These are phyloP conservation scores for Datisca glomerata DNA, from an alignment of 306 rosid genomes.

Conservation along the genomic window DNA sequence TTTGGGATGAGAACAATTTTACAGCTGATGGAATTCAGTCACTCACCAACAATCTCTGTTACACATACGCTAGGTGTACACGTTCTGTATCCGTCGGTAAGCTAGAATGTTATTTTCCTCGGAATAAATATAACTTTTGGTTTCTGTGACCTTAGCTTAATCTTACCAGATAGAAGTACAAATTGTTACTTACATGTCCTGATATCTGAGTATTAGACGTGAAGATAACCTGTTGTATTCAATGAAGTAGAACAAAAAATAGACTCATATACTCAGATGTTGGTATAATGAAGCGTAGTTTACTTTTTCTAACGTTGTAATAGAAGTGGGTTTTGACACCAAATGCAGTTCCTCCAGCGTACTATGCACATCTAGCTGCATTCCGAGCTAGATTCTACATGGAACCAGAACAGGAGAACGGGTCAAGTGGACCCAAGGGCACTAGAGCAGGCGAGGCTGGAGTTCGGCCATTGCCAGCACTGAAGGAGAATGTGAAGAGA, in stretches of 20 bases:
- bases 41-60: slow-evolving; percentile 77
- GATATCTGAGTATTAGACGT: no score
- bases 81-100: slow-evolving; percentile 90
- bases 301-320: no score
- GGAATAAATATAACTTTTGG: no score
- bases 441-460: slow-evolving; percentile 50
- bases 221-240: no score
- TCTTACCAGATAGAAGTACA: no score
- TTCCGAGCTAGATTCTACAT: slow-evolving; percentile 88
- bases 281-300: no score
- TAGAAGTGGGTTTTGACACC: no score
- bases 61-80: slow-evolving; percentile 87
- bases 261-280: no score
- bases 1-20: slow-evolving; percentile 93
- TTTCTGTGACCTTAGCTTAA: no score
- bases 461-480: slow-evolving; percentile 84
- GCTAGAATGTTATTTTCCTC: slow-evolving; percentile 14
- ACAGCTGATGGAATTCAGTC: slow-evolving; percentile 87
- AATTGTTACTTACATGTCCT: no score
- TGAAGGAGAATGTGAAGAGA: slow-evolving; percentile 93
- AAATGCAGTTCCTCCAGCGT: slow-evolving; percentile 80
- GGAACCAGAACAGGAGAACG: slow-evolving; percentile 87
- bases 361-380: slow-evolving; percentile 92
- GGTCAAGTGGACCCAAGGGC: slow-evolving; percentile 32
- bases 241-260: no score